phyloP scores from a whole-genome alignment of 169 alveolate species.

The Plasmodium inui region DNA sequence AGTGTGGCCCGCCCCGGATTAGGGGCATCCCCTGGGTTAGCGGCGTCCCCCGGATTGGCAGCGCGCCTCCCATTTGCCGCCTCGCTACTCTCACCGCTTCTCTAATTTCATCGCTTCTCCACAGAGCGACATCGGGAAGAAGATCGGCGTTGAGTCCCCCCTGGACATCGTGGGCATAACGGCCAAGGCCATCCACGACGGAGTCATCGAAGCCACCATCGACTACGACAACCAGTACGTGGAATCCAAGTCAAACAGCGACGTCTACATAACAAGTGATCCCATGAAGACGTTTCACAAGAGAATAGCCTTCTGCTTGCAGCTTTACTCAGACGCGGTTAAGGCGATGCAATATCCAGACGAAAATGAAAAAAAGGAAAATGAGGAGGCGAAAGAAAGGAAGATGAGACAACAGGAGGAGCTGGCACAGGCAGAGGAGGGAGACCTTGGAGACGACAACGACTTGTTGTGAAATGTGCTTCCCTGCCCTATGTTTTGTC shows the following conservation, averaged over 20 bases:
- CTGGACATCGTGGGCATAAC: conserved; percentile 93
- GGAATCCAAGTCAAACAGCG: conserved; percentile 83
- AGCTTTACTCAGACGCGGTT: conserved; percentile 92
- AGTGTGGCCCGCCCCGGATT: conserved; percentile 6
- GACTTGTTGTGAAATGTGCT: conserved; percentile 33
- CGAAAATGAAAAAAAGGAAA: conserved; percentile 74
- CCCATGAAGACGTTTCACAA: conserved; percentile 92
- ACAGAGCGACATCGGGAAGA: conserved; percentile 89
- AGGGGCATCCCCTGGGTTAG: not conserved
- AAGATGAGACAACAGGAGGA: conserved; percentile 71
- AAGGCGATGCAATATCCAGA: conserved; percentile 87
- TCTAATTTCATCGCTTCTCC: not conserved
- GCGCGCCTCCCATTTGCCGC: not conserved
- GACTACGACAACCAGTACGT: conserved; percentile 91
- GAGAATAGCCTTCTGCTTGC: conserved; percentile 94
- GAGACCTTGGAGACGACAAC: conserved; percentile 65
- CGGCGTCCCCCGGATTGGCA: too few relatives aligned
- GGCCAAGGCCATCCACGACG: conserved; percentile 96
- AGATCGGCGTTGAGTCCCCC: conserved; percentile 92
- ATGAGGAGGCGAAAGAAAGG: conserved; percentile 67
- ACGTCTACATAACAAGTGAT: conserved; percentile 76
- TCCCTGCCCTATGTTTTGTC: not conserved
- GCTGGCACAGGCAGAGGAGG: conserved; percentile 73
- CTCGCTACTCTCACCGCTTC: not conserved
- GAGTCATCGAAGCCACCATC: conserved; percentile 94